These are phyloP conservation scores for Verticillium nubilum DNA, from an alignment of 2,329 filamentous ascomycete species.

Conservation along the genomic window DNA sequence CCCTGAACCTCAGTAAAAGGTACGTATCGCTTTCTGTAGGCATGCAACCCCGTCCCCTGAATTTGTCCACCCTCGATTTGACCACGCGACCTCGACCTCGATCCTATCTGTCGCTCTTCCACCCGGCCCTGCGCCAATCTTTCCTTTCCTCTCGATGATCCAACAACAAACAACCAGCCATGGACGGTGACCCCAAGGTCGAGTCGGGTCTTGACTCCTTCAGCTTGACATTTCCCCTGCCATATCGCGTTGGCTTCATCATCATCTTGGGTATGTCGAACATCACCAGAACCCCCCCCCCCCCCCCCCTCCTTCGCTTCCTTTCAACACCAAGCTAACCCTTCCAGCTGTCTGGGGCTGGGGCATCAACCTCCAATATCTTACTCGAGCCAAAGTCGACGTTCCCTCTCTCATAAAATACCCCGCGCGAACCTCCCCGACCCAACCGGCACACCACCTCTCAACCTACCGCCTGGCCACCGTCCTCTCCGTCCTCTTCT, in stretches of 20 bases:
- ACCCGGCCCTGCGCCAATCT: conserved; percentile 2
- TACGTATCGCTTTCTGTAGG: not conserved
- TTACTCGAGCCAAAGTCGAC: conserved; percentile 76
- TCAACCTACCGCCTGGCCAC: conserved; percentile 84
- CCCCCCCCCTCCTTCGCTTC: not conserved
- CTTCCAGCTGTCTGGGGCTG: conserved; percentile 84
- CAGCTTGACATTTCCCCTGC: conserved; percentile 79
- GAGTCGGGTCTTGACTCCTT: conserved; percentile 75
- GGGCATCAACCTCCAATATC: conserved; percentile 86
- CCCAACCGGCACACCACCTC: conserved; percentile 68
- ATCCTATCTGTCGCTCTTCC: not conserved
- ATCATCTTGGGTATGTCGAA: conserved; percentile 66
- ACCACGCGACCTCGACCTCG: not conserved
- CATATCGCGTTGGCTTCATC: conserved; percentile 83
- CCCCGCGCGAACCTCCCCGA: conserved; percentile 63
- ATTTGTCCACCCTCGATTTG: not conserved
- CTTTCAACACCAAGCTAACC: conserved; percentile 3
- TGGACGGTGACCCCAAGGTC: conserved; percentile 71
- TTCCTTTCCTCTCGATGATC: conserved; percentile 8
- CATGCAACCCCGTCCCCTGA: not conserved
- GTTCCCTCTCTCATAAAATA: conserved; percentile 84
- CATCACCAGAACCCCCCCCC: conserved; percentile 1
- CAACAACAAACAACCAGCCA: conserved; percentile 26
- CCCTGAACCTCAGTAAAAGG: not conserved
- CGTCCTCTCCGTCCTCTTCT: conserved; percentile 67